Base-by-base conservation (phyloP, 345 rosid genomes). In the Gossypium bickii region DNA sequence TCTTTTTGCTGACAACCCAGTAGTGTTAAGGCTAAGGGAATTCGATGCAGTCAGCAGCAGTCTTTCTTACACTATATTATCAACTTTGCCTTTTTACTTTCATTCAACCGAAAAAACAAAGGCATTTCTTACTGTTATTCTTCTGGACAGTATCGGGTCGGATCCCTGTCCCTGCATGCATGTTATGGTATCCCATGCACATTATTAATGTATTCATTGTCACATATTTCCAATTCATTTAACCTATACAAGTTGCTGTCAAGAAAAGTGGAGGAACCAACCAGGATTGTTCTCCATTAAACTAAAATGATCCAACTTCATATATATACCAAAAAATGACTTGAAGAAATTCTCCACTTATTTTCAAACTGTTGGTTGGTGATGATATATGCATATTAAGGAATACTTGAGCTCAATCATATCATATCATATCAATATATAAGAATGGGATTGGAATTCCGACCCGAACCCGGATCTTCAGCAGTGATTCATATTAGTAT, bases 31-130 rank as follows among this genome's bases (percentile, higher is more conserved):
- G 55, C 13, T 20, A 43, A 78, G 82, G 81, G 88, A 81, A 87
- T 85, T 85, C 82, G 87, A 89, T 89, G 89, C 89, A 57, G 3
- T 27, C 62, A 57, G 62, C 62, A 20, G 2, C 63, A 77, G 24
- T 58, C 74, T 27, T 17, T 52, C 68, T 24, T 13, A 8, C 20
- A 13, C 41, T 12, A 34, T 34, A 34, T 34, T 34, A 6, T 13
- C 71, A 17, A 44, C 67, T 70, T 75, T n/a, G 17, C 65, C 77
- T 79, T 75, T 79, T 82, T 61, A 71, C 73, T 83, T 76, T 78
- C 74, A 65, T 47, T 61, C 12, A 56, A 56, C 60, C 34, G 0
- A 24, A 11, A 22, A 57, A 20, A 22, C 6, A 80, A 85, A 80
- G 79, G 68, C 73, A 44, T 64, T 80, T 76, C 82, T 55, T 44